Evolutionary conservation across 352 stramenopile genomes (phyloP), one percentile per base, ranked within the genome.

Genomic region (Phytophthora tubulina): DNA sequence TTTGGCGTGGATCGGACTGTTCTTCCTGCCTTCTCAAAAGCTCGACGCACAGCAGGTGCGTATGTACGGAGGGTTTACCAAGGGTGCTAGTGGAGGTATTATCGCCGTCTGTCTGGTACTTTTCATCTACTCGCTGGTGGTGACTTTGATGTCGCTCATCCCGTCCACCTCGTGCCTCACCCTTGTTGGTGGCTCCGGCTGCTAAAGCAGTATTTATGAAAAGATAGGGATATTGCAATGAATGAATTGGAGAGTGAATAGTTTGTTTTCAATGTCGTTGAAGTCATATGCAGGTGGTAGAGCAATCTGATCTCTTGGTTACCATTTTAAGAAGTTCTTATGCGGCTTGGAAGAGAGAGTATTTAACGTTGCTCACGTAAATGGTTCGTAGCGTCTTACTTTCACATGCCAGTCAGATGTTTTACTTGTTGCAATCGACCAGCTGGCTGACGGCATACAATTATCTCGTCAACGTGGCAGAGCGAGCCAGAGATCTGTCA

Each of bases 51-150:
- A 93, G 73, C 84, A 91, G 53, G 56, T 91, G 33, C 86, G 81
- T 32, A 88, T 86, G 72, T 91, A 89, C 57, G 84, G 84, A 14
- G 84, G 86, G 27, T 93, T 89, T 58, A 91, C 82, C 27, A 79
- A 82, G 55, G 56, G 41, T 45, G 78, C 75, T 11, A 75, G 78
- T 57, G 62, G 60, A 2, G 72, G 21, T 11, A 79, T 82, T 45
- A 49, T 81, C 30, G 61, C 51, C 30, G 70, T 79, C 38, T 79
- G 72, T 39, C 51, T 81, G 15, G 72, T 70, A 14, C 58, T 85
- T 1, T 80, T 82, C 52, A 42, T 80, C 49, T 85, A 85, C 58
- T 71, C 67, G 32, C 31, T 85, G 1, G 46, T 82, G 32, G 68
- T 85, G 14, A 82, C 73, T 2, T 39, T 79, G 49, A 76, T 85